Conservation (phyloP, 805 yeast genomes). For the Maudiozyma saulgeensis region DNA sequence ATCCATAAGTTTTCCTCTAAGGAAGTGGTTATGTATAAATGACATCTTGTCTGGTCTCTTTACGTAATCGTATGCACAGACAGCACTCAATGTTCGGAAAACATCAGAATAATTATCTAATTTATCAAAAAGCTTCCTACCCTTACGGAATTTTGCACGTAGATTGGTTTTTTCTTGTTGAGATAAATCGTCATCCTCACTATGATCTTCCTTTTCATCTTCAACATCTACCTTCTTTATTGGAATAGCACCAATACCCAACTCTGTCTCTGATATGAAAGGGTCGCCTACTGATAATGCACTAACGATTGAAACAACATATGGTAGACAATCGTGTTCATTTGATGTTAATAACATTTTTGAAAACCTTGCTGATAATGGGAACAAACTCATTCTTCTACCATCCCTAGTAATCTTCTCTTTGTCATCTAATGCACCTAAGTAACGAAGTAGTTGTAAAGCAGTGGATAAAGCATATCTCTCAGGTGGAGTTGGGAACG, state of each 20-base stretch:
- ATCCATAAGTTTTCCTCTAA: constrained; percentile 73
- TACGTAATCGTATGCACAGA: constrained; percentile 80
- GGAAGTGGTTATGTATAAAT: constrained; percentile 53
- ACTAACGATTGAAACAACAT: constrained; percentile 84
- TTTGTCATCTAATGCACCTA: constrained; percentile 64
- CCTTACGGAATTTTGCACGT: constrained; percentile 45
- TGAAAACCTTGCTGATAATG: constrained; percentile 87
- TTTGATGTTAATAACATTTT: constrained; percentile 83
- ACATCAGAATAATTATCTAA: constrained; percentile 73
- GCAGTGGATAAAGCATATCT: constrained; percentile 51
- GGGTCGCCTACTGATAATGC: constrained; percentile 93
- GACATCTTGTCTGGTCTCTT: constrained; percentile 35
- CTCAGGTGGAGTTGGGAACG: constrained; percentile 92
- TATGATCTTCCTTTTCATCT: constrained; percentile 15
- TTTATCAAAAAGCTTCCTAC: constrained; percentile 50
- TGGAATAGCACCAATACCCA: constrained; percentile 39
- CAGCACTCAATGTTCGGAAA: constrained; percentile 63
- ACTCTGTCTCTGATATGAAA: constrained; percentile 63
- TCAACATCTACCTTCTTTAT: constrained; percentile 7
- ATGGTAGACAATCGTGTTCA: constrained; percentile 77
- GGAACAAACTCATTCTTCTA: constrained; percentile 77
- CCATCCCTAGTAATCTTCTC: constrained; percentile 69
- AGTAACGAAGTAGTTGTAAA: constrained; percentile 50
- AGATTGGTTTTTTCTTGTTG: constrained; percentile 15
- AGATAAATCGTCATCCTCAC: constrained; percentile 29